A percentile compares a stretch with the other conserved stretches of the same genome.
Evolutionary conservation across 192 early-diverging fungal genomes (phyloP).

Genomic region (Thoreauomyces humboldtii): DNA sequence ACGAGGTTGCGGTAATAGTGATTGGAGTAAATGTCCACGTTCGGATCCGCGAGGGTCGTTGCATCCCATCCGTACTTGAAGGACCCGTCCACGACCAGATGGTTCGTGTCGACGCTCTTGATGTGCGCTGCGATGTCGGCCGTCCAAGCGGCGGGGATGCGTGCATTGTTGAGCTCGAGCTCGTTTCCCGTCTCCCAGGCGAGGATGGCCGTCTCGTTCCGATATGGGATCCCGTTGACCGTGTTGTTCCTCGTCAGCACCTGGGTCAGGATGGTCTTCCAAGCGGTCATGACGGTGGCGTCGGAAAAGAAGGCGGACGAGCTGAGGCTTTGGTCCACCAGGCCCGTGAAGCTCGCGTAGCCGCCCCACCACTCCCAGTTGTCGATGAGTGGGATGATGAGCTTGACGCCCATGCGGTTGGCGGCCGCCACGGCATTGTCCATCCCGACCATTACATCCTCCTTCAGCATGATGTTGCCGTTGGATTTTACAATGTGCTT

Average conservation of each 20-base stretch:
- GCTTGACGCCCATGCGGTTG: conserved; percentile 15
- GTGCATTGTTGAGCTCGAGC: conserved; percentile 18
- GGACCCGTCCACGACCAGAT: conserved; percentile 43
- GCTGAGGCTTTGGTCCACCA: conserved; percentile 8
- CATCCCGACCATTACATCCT: conserved; percentile 31
- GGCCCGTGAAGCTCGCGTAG: conserved; percentile 14
- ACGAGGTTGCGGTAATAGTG: conserved; percentile 23
- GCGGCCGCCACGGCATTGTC: conserved; percentile 39
- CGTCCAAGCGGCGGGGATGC: conserved; percentile 39
- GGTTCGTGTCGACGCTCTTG: conserved; percentile 25
- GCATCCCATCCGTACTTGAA: conserved; percentile 32
- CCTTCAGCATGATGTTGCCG: conserved; percentile 12
- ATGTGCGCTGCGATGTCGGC: conserved; percentile 18
- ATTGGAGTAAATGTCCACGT: conserved; percentile 31
- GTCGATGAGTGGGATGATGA: conserved; percentile 48
- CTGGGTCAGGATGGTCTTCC: conserved; percentile 24
- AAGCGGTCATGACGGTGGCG: conserved; percentile 15
- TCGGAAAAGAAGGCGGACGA: conserved; percentile 33
- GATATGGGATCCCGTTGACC: conserved; percentile 30
- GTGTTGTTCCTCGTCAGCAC: conserved; percentile 37
- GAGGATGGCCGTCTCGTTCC: conserved; percentile 40
- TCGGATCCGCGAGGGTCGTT: conserved; percentile 7
- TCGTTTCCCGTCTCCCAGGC: conserved; percentile 49
- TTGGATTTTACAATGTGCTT: conserved; percentile 12
- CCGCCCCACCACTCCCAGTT: conserved; percentile 47